These are phyloP conservation scores for Aspergillaceae sp. DNA, from an alignment of 2,329 filamentous ascomycete genomes.

Conservation along the genomic window DNA sequence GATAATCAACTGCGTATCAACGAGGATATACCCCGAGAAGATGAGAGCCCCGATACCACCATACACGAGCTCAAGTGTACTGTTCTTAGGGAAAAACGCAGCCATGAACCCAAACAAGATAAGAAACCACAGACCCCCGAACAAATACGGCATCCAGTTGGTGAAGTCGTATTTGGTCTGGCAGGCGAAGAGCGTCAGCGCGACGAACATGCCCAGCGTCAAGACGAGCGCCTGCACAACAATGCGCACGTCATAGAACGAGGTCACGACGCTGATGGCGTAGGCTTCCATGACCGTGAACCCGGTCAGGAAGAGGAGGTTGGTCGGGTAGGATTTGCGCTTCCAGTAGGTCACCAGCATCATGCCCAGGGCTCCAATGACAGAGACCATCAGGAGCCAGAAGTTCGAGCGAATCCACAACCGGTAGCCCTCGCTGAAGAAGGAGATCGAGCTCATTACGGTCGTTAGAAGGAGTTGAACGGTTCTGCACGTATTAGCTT, in stretches of 20 bases:
- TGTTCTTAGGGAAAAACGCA: constrained; percentile 76
- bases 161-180: constrained; percentile 99
- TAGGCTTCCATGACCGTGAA: constrained; percentile 94
- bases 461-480: constrained; percentile 82
- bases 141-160: constrained; percentile 90
- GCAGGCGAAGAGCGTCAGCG: constrained; percentile 73
- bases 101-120: constrained; percentile 90
- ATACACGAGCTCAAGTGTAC: constrained; percentile 74
- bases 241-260: constrained; percentile 74
- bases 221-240: constrained; percentile 86
- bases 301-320: constrained; percentile 79
- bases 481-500: constrained; percentile 45
- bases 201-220: constrained; percentile 60
- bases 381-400: constrained; percentile 77
- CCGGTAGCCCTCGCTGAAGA: constrained; percentile 73
- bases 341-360: constrained; percentile 91
- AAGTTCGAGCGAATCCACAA: constrained; percentile 76
- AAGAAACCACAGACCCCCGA: constrained; percentile 80
- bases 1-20: constrained; percentile 93
- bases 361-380: constrained; percentile 74
- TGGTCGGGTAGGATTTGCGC: constrained; percentile 88
- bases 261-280: constrained; percentile 83
- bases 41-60: constrained; percentile 73
- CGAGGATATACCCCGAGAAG: constrained; percentile 89
- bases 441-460: constrained; percentile 70